These are phyloP conservation scores for Lasiosphaeria hispida DNA, from an alignment of 495 filamentous ascomycete genomes.

Conservation along the genomic window DNA sequence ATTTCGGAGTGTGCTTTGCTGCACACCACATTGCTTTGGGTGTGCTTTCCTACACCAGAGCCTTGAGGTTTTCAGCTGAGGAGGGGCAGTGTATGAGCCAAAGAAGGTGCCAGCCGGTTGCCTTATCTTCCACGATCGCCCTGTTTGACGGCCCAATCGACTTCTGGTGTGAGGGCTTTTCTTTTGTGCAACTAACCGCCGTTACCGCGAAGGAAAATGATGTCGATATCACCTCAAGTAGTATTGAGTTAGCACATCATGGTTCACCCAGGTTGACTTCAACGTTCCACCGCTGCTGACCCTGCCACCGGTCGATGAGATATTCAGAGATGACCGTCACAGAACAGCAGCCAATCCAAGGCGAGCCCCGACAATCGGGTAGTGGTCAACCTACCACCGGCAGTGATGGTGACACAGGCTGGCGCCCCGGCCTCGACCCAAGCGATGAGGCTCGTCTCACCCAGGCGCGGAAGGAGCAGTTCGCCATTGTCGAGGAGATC, in stretches of 20 bases:
- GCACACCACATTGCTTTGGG: no score
- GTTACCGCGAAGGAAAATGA: neutral
- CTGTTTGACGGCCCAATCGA: no score
- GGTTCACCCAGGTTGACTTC: neutral
- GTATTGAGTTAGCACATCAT: neutral
- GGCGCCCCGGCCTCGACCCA: constrained; percentile 16
- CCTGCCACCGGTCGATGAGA: neutral
- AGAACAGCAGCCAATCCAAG: neutral
- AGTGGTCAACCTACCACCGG: neutral
- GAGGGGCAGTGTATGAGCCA: no score
- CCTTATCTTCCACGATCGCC: no score
- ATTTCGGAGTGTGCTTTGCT: no score
- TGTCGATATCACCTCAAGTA: neutral
- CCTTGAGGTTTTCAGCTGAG: no score
- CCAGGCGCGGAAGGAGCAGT: constrained; percentile 12
- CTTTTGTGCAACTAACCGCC: neutral
- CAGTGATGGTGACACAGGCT: neutral
- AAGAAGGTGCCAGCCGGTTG: no score
- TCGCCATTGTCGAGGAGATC: constrained; percentile 21
- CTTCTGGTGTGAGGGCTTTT: no score
- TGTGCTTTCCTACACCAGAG: no score
- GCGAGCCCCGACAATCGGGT: neutral
- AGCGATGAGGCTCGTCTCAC: constrained; percentile 13
- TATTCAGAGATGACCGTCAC: neutral
- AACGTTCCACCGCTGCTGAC: neutral